These are phyloP conservation scores for Grigorovia yakushimaensis DNA, from an alignment of 805 yeast species.

Conservation along the genomic window DNA sequence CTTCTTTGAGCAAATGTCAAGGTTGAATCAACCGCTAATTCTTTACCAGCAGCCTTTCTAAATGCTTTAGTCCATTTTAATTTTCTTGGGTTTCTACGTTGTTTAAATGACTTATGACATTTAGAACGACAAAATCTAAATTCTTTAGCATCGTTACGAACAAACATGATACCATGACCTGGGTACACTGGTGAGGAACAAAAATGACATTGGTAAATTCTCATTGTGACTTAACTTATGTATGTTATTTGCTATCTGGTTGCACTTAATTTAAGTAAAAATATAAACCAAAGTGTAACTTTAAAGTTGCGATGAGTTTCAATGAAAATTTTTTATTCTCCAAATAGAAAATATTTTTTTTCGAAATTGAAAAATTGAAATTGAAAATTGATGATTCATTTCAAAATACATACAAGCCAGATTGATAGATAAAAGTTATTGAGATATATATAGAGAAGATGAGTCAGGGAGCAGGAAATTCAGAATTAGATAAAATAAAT, in stretches of 20 bases:
- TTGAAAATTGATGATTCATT: too few relatives aligned
- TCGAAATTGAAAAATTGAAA: too few relatives aligned
- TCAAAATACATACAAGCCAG: too few relatives aligned
- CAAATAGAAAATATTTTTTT: background rate
- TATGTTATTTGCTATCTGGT: too few relatives aligned
- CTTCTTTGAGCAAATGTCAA: slow-evolving; percentile 94
- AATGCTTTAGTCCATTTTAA: slow-evolving; percentile 98
- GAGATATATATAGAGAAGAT: too few relatives aligned
- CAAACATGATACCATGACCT: slow-evolving; percentile 93
- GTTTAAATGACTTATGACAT: slow-evolving; percentile 95
- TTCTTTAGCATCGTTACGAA: slow-evolving; percentile 96
- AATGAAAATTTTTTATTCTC: background rate
- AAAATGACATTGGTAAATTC: slow-evolving; percentile 87
- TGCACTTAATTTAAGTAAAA: too few relatives aligned
- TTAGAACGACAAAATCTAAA: slow-evolving; percentile 96
- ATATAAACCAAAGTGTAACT: too few relatives aligned
- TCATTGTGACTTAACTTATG: slow-evolving; percentile 37
- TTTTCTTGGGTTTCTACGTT: slow-evolving; percentile 97
- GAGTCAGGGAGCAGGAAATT: too few relatives aligned
- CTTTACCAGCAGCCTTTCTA: slow-evolving; percentile 98
- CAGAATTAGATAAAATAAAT: too few relatives aligned
- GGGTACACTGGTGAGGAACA: slow-evolving; percentile 96
- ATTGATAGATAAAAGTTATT: too few relatives aligned
- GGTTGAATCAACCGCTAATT: slow-evolving; percentile 93
- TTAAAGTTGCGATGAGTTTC: background rate